Evolutionary conservation across 1,284 basidiomycete species (phyloP).

Genomic region (Kwoniella shivajii): DNA sequence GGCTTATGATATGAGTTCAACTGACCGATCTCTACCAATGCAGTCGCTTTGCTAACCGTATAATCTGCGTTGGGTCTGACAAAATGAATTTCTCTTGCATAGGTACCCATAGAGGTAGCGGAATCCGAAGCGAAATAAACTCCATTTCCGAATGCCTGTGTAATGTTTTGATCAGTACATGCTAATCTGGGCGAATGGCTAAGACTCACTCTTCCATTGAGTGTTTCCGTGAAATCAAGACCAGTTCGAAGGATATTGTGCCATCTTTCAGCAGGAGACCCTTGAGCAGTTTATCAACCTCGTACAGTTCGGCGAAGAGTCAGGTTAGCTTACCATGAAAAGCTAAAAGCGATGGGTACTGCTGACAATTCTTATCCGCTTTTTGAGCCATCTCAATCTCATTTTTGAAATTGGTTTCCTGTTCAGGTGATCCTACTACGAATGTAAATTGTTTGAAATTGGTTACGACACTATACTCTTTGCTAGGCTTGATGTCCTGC

Average conservation of each 20-base stretch:
- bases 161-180: background rate
- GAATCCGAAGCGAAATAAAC: conserved; percentile 35
- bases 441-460: conserved; percentile 29
- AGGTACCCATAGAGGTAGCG: conserved; percentile 14
- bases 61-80: conserved; percentile 29
- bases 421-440: conserved; percentile 32
- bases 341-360: conserved; percentile 30
- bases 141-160: conserved; percentile 26
- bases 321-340: conserved; percentile 24
- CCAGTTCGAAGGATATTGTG: conserved; percentile 36
- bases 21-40: conserved; percentile 29
- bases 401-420: conserved; percentile 27
- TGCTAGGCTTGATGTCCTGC: background rate
- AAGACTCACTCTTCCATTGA: conserved; percentile 21
- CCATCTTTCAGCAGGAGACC: conserved; percentile 26
- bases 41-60: conserved; percentile 17
- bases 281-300: conserved; percentile 3
- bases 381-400: conserved; percentile 23
- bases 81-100: conserved; percentile 3
- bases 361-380: conserved; percentile 7
- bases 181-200: background rate
- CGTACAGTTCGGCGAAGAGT: background rate
- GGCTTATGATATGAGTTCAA: background rate
- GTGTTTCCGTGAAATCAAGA: conserved; percentile 28
- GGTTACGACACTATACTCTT: background rate